Percentiles rank a stretch among this genome's conserved stretches.
Evolutionary conservation across 768 basidiomycete genomes (phyloP).

Genomic region (Agaricus subrufescens): DNA sequence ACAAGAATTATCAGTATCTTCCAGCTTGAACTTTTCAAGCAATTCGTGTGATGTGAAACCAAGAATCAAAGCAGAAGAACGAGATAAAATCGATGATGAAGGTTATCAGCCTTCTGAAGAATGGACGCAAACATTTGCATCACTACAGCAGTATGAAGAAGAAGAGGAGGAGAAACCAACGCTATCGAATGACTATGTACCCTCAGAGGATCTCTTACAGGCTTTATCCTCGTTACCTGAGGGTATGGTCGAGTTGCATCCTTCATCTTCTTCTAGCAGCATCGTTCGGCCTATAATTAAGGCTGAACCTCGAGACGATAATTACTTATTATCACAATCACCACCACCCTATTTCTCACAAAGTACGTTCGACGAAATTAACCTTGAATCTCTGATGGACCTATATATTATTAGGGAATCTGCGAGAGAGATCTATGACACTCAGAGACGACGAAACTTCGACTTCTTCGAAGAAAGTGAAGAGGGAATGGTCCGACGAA

Average conservation of each 20-base stretch:
- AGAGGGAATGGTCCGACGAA: too few relatives aligned
- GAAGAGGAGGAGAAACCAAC: neutral
- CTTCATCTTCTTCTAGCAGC: neutral
- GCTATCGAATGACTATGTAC: neutral
- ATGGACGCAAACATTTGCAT: neutral
- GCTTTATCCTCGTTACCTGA: slow-evolving; percentile 9
- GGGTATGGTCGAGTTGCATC: slow-evolving; percentile 1
- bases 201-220: slow-evolving; percentile 3
- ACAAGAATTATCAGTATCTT: neutral
- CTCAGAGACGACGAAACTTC: neutral
- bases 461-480: neutral
- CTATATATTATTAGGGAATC: neutral
- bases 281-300: neutral
- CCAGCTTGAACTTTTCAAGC: neutral
- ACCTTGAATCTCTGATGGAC: neutral
- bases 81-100: neutral
- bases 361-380: too few relatives aligned
- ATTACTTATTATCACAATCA: neutral
- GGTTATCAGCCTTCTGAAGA: slow-evolving; percentile 12
- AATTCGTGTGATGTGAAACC: neutral
- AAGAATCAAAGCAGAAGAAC: slow-evolving; percentile 13
- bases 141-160: neutral
- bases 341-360: too few relatives aligned
- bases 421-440: neutral
- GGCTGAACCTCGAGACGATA: neutral